phyloP scores from a whole-genome alignment of 192 early-diverging fungal species.

The Chytriomyces hyalinus region DNA sequence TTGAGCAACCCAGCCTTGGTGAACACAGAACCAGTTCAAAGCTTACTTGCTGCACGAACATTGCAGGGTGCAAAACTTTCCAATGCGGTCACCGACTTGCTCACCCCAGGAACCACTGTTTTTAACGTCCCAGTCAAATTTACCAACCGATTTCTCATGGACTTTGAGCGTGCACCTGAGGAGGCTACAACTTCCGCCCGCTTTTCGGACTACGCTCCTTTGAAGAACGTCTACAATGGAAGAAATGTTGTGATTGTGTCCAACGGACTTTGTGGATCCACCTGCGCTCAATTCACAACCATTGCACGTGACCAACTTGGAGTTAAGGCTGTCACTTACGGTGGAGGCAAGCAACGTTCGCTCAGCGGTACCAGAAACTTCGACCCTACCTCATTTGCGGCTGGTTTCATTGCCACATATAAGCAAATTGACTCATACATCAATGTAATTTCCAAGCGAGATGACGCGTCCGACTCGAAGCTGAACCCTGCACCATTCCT shows the following conservation, averaged over 20 bases:
- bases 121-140: background rate
- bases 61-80: background rate
- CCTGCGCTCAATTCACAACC: constrained; percentile 18
- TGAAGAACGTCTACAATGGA: background rate
- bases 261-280: constrained; percentile 25
- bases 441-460: background rate
- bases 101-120: background rate
- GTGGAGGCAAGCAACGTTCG: constrained; percentile 5
- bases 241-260: constrained; percentile 1
- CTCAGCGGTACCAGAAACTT: background rate
- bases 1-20: background rate
- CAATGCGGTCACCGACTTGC: background rate
- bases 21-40: background rate
- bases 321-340: constrained; percentile 19
- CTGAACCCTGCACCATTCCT: constrained; percentile 5
- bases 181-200: background rate
- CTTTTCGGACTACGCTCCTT: background rate
- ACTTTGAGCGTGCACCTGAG: background rate
- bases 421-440: background rate
- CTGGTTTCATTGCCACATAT: background rate
- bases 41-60: background rate
- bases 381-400: constrained; percentile 25
- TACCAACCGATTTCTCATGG: background rate
- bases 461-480: background rate
- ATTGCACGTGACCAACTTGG: constrained; percentile 13